Base-by-base conservation (phyloP, 192 early-diverging fungal genomes). In the Entomortierella parvispora region DNA sequence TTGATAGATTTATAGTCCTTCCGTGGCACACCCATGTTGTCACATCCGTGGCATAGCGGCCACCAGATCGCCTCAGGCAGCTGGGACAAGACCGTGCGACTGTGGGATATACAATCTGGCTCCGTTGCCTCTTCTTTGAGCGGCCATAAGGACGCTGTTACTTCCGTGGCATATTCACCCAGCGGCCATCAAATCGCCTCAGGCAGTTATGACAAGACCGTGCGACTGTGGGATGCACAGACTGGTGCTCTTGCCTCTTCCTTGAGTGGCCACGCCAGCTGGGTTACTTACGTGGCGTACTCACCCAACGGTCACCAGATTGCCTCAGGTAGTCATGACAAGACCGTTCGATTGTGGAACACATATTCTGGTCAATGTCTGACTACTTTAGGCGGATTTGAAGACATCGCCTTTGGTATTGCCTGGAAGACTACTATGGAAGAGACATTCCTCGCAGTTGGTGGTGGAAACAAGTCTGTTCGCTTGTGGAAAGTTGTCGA, bases 11-110 rank as follows among this genome's bases (percentile, higher is more conserved):
- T 15, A 17, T 28, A 2, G 17, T 12, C 2, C 25, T 28, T 15
- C 25, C 28, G 4, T 17, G 6, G 2, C 23, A 53, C 10, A 26
- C 23, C 29, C n/a, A n/a, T n/a, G n/a, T n/a, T n/a, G n/a, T n/a
- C n/a, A n/a, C n/a, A n/a, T n/a, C n/a, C n/a, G n/a, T n/a, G n/a
- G 15, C 32, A 17, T 9, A 20, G 46, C 25, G 46, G 31, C 32
- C 46, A 62, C 26, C 46, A 47, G 60, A 62, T 62, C 11, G 60
- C 46, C 2, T 62, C 60, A 17, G 28, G 45, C 26, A 45, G 59
- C 33, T 29, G 8, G n/a, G 60, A 62, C 20, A 23, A 0, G 46
- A n/a, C n/a, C n/a, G n/a, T n/a, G n/a, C n/a, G n/a, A n/a, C n/a
- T n/a, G n/a, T n/a, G n/a, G n/a, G n/a, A 62, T 15, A 31, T 47